A percentile compares a stretch with the other conserved stretches of the same genome.
Evolutionary conservation across 208 protist genomes (phyloP).

Genomic region (Crithidia acanthocephali): DNA sequence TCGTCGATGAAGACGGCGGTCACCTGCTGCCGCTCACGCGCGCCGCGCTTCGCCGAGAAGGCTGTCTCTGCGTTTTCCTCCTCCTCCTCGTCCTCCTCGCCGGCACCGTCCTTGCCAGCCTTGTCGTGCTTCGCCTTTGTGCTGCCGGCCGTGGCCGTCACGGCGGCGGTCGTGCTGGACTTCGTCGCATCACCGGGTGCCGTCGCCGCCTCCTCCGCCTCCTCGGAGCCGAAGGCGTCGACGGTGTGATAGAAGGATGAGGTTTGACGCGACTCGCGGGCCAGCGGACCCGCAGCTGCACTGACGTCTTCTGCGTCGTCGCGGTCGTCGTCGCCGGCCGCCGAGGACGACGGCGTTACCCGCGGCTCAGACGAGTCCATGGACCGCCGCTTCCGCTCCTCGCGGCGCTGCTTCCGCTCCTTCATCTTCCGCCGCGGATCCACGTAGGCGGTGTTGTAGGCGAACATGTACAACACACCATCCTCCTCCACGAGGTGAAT

Average conservation of each 20-base stretch:
- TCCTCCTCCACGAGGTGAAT: conserved; percentile 70
- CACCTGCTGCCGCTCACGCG: conserved; percentile 9
- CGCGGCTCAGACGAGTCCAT: background rate
- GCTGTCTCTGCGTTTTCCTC: conserved; percentile 16
- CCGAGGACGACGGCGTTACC: conserved; percentile 7
- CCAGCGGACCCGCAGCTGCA: background rate
- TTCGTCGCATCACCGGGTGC: background rate
- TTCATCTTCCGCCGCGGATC: conserved; percentile 13
- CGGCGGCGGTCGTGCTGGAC: background rate
- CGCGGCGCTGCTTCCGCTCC: conserved; percentile 15
- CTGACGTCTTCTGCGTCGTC: conserved; percentile 1
- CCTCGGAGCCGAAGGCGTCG: conserved; percentile 31
- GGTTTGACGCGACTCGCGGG: conserved; percentile 18
- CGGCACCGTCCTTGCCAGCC: background rate
- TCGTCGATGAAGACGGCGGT: conserved; percentile 6
- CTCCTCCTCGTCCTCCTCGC: background rate
- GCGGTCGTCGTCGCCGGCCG: conserved; percentile 2
- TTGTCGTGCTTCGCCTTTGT: background rate
- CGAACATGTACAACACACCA: conserved; percentile 67
- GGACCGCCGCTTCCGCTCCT: conserved; percentile 4
- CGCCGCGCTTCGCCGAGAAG: conserved; percentile 3
- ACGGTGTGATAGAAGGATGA: conserved; percentile 40
- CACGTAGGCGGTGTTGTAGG: conserved; percentile 48
- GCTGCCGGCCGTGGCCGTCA: background rate
- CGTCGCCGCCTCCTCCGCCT: conserved; percentile 8